A percentile compares a stretch with the other conserved stretches of the same genome.
Evolutionary conservation across 306 rosid genomes (phyloP).

Genomic region (Rosa multiflora): DNA sequence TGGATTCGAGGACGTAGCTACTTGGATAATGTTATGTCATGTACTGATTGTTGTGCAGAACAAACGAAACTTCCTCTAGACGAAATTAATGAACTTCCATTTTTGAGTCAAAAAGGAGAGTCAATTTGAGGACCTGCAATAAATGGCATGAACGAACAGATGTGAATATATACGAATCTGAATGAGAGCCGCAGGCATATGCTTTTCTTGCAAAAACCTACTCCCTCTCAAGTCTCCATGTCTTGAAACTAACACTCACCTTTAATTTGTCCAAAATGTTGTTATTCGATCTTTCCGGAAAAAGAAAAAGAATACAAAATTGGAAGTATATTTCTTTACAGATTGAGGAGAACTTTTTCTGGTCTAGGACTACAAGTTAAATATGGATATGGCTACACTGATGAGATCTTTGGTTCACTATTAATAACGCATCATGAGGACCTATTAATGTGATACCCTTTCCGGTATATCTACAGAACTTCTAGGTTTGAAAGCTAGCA

Average conservation of each 20-base stretch:
- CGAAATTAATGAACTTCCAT: not conserved
- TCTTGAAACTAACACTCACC: too few species aligned
- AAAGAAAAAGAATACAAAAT: too few species aligned
- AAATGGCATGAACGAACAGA: not conserved
- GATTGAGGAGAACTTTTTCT: not conserved
- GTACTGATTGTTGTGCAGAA: not conserved
- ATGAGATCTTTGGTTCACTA: not conserved
- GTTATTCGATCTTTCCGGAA: too few species aligned
- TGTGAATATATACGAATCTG: not conserved
- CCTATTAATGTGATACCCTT: too few species aligned
- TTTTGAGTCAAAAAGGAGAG: not conserved
- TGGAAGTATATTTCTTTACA: not conserved
- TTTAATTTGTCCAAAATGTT: too few species aligned
- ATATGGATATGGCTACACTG: not conserved
- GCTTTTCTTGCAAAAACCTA: too few species aligned
- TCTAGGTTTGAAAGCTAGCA: not conserved
- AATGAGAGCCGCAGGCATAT: not conserved
- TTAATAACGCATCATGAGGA: too few species aligned
- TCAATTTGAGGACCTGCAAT: conserved; percentile 1
- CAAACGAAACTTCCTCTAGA: conserved; percentile 9
- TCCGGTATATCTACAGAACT: not conserved
- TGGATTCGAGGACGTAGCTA: not conserved
- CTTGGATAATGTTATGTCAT: not conserved
- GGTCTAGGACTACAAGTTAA: not conserved
- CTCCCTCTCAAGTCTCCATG: too few species aligned